A percentile compares a stretch with the other conserved stretches of the same genome.
These are phyloP conservation scores for Sporothrix globosa DNA, from an alignment of 2,329 filamentous ascomycete genomes.

Conservation along the genomic window DNA sequence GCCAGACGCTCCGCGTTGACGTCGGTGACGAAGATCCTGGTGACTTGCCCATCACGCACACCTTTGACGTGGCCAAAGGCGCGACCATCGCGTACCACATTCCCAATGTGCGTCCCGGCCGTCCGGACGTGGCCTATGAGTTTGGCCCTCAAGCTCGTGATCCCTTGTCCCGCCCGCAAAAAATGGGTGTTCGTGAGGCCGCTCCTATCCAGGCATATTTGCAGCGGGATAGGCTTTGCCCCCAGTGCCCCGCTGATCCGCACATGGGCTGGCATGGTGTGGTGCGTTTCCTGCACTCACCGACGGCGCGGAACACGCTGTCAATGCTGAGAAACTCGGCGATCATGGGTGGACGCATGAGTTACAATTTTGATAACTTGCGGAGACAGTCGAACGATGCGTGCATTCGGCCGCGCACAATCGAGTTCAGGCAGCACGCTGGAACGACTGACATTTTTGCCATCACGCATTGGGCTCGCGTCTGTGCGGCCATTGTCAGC, in stretches of 20 bases:
- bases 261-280: slow-evolving; percentile 24
- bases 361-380: slow-evolving; percentile 29
- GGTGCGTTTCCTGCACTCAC: background rate
- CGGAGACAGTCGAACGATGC: background rate
- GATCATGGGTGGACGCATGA: background rate
- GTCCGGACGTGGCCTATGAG: background rate
- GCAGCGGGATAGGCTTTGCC: background rate
- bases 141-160: background rate
- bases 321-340: background rate
- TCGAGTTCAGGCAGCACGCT: slow-evolving; percentile 31
- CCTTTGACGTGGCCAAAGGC: background rate
- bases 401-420: background rate
- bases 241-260: background rate
- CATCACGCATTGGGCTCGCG: slow-evolving; percentile 13
- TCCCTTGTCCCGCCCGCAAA: background rate
- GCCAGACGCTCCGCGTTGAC: background rate
- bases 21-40: background rate
- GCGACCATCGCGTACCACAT: background rate
- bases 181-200: background rate
- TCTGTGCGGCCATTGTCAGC: slow-evolving; percentile 17
- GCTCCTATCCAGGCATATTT: background rate
- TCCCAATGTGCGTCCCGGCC: background rate
- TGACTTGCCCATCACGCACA: background rate
- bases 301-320: background rate
- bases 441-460: slow-evolving; percentile 24